phyloP scores from a whole-genome alignment of 805 yeast genomes.

The Metschnikowia matae region DNA sequence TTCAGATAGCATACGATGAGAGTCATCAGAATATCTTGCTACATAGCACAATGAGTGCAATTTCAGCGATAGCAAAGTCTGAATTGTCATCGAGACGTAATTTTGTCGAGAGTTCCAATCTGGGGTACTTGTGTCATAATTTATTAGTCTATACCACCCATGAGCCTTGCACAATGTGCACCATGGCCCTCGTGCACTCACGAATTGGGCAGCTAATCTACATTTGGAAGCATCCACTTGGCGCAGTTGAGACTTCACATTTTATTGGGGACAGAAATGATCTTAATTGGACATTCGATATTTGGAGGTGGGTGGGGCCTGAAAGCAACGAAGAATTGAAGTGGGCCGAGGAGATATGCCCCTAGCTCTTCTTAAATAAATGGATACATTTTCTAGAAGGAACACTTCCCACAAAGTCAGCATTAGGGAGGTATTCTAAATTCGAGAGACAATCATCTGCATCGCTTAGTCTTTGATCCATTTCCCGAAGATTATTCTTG shows the following conservation, averaged over 20 bases:
- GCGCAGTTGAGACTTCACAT: slow-evolving; percentile 61
- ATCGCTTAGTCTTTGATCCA: background rate
- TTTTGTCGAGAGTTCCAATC: slow-evolving; percentile 10
- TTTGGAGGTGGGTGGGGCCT: slow-evolving; percentile 63
- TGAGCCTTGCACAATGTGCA: slow-evolving; percentile 96
- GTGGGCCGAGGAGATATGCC: background rate
- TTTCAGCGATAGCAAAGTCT: slow-evolving; percentile 54
- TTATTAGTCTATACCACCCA: slow-evolving; percentile 82
- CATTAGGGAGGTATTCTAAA: background rate
- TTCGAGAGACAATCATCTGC: background rate
- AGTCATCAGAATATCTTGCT: slow-evolving; percentile 46
- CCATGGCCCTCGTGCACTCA: slow-evolving; percentile 94
- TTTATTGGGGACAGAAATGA: slow-evolving; percentile 71
- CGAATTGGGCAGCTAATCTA: slow-evolving; percentile 69
- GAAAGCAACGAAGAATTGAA: background rate
- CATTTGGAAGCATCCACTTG: slow-evolving; percentile 40
- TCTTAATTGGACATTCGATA: slow-evolving; percentile 85
- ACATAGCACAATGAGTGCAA: slow-evolving; percentile 75
- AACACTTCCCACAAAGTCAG: background rate
- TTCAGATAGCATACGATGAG: slow-evolving; percentile 41
- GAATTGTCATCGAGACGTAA: slow-evolving; percentile 43
- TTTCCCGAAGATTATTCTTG: background rate
- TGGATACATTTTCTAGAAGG: background rate
- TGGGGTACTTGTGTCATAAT: slow-evolving; percentile 66
- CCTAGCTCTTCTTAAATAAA: background rate